phyloP scores from a whole-genome alignment of 169 alveolate genomes.

The Cryptosporidium parvum region DNA sequence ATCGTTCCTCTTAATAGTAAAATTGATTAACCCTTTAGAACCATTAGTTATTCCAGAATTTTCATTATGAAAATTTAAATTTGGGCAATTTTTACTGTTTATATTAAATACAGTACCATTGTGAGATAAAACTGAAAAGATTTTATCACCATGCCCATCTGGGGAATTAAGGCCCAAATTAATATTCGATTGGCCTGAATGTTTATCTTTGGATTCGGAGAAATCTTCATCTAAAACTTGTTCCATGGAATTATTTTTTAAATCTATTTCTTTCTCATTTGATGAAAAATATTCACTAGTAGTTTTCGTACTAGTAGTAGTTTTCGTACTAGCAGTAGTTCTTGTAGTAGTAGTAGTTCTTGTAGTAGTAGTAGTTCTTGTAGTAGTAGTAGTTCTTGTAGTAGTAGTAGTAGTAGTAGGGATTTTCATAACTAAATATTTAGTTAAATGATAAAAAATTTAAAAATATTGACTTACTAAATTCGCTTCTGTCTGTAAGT shows the following conservation, averaged over 20 bases:
- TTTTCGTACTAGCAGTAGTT: no score
- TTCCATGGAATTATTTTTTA: no score
- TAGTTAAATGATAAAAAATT: no score
- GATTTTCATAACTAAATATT: no score
- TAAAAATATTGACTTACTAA: not conserved
- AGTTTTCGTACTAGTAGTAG: no score
- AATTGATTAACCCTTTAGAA: not conserved
- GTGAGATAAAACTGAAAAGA: not conserved
- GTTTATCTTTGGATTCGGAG: not conserved
- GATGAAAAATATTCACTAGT: no score
- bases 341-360: no score
- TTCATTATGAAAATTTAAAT: not conserved
- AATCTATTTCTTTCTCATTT: no score
- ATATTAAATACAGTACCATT: no score
- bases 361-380: not conserved
- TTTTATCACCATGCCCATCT: not conserved
- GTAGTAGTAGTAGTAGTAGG: no score
- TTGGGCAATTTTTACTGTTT: not conserved
- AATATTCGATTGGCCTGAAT: not conserved
- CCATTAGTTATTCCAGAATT: not conserved
- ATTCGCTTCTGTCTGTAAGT: constrained; percentile 1
- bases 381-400: no score
- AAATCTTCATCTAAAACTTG: not conserved
- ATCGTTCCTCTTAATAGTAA: not conserved
- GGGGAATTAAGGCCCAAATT: not conserved